Percentiles rank a stretch among this genome's conserved stretches.
Conservation (phyloP, 73 alveolate genomes). For the Halteria grandinella region DNA sequence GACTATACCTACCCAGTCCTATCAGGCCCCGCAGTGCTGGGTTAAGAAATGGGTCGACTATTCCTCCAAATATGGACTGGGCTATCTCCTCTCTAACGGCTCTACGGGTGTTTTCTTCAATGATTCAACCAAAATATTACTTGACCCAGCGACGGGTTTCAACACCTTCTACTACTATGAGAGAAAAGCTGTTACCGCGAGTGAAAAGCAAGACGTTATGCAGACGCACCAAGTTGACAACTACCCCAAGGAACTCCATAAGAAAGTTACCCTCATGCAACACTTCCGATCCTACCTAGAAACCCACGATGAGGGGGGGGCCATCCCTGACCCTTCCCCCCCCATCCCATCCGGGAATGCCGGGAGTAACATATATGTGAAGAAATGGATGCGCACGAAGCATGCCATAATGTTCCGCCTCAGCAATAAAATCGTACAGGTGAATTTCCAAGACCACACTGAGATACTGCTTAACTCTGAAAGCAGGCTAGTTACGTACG, state of each 20-base stretch:
- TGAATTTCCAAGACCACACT: constrained; percentile 96
- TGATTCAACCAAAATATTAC: constrained; percentile 86
- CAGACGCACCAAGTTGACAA: constrained; percentile 72
- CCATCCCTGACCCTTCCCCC: not conserved
- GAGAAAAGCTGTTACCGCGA: constrained; percentile 53
- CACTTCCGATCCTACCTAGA: constrained; percentile 93
- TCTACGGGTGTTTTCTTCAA: constrained; percentile 91
- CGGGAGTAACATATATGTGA: constrained; percentile 84
- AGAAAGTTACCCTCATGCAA: constrained; percentile 92
- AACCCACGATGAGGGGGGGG: constrained; percentile 57
- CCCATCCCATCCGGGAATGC: constrained; percentile 64
- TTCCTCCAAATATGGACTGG: constrained; percentile 92
- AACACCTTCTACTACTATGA: constrained; percentile 81
- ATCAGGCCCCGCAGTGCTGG: constrained; percentile 68
- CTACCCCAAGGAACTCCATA: constrained; percentile 88
- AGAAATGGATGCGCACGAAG: constrained; percentile 97
- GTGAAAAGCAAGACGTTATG: constrained; percentile 52
- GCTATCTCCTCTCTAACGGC: constrained; percentile 88
- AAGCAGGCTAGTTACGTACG: constrained; percentile 93
- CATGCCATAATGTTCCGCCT: constrained; percentile 98
- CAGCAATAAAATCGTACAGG: constrained; percentile 95
- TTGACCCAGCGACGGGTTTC: constrained; percentile 85
- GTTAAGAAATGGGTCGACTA: constrained; percentile 95
- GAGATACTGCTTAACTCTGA: constrained; percentile 90
- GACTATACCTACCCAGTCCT: no score